Evolutionary conservation across 805 yeast species (phyloP).

Genomic region (Saturnispora quitensis): DNA sequence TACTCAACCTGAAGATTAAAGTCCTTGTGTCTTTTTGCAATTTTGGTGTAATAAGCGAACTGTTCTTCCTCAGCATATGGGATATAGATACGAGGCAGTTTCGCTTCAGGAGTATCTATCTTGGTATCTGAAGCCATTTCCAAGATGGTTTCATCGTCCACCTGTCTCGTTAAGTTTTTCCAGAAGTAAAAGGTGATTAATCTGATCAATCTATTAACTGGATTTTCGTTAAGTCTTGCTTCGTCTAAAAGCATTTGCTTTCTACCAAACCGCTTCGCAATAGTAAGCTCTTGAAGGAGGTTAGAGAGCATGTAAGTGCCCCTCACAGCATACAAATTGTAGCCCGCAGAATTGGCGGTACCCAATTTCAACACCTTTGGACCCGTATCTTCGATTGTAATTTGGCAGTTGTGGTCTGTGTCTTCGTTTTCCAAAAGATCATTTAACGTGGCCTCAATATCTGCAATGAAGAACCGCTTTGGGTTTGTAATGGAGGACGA

Average conservation of each 20-base stretch:
- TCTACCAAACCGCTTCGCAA: conserved; percentile 74
- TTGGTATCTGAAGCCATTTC: conserved; percentile 75
- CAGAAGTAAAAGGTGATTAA: conserved; percentile 72
- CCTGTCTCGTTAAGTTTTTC: conserved; percentile 64
- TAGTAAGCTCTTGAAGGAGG: conserved; percentile 77
- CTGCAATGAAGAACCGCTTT: conserved; percentile 57
- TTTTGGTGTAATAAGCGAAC: conserved; percentile 52
- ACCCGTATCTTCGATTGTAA: conserved; percentile 77
- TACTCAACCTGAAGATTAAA: conserved; percentile 62
- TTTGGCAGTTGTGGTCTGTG: conserved; percentile 77
- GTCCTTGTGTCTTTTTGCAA: conserved; percentile 47
- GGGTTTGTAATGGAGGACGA: conserved; percentile 26
- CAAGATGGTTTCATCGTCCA: conserved; percentile 52
- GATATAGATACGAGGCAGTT: conserved; percentile 67
- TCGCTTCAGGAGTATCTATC: conserved; percentile 50
- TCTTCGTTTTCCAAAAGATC: conserved; percentile 70
- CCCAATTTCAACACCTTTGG: conserved; percentile 75
- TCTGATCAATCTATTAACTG: conserved; percentile 67
- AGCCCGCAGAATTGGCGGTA: conserved; percentile 80
- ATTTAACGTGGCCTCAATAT: conserved; percentile 63
- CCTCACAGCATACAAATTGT: conserved; percentile 57
- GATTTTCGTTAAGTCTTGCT: conserved; percentile 76
- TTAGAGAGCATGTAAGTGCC: conserved; percentile 90
- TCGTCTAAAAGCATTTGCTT: conserved; percentile 75
- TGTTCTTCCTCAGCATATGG: conserved; percentile 67